Evolutionary conservation across 495 filamentous ascomycete genomes (phyloP).

Genomic region (Aspergillus egyptiacus): DNA sequence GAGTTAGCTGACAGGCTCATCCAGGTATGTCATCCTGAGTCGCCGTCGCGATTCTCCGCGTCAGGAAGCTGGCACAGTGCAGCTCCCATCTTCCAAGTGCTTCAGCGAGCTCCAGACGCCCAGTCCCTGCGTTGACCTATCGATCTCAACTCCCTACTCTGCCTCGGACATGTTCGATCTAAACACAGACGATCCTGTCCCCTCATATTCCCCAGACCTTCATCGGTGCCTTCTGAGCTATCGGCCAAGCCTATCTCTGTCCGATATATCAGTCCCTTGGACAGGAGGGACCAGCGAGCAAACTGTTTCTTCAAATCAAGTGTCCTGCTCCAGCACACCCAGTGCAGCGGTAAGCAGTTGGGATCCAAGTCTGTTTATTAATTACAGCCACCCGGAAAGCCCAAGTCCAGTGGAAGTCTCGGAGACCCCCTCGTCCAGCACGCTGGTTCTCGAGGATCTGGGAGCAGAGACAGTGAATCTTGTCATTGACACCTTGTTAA

Average conservation of each 20-base stretch:
- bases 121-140: neutral
- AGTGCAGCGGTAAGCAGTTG: neutral
- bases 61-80: neutral
- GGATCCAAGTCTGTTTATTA: neutral
- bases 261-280: neutral
- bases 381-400: neutral
- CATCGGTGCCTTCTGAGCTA: neutral
- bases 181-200: neutral
- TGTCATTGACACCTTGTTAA: conserved; percentile 1
- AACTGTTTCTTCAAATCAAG: neutral
- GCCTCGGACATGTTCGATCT: neutral
- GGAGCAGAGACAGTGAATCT: conserved; percentile 1
- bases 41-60: neutral
- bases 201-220: neutral
- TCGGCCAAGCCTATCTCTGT: neutral
- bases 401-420: neutral
- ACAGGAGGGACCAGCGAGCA: neutral
- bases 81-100: neutral
- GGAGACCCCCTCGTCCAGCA: neutral
- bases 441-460: conserved; percentile 2
- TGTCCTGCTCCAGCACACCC: neutral
- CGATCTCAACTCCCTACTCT: neutral
- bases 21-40: neutral
- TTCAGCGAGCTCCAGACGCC: neutral
- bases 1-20: neutral